These are phyloP conservation scores for Rhizophora mangle DNA, from an alignment of 345 rosid genomes.

Conservation along the genomic window DNA sequence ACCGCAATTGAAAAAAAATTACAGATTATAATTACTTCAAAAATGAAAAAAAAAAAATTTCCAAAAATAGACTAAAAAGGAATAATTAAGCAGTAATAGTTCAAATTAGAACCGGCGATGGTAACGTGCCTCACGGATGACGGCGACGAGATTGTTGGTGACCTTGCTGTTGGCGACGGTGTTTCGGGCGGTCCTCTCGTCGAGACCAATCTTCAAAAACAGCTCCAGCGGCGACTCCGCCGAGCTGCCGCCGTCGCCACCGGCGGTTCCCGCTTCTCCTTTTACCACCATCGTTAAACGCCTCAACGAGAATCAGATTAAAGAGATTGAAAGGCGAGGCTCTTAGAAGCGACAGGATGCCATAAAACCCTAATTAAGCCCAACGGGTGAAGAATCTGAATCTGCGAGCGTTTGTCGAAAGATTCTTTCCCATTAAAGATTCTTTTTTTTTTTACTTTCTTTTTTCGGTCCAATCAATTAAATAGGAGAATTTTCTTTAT, in stretches of 20 bases:
- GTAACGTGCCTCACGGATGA: conserved; percentile 67
- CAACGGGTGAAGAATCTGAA: too few species aligned
- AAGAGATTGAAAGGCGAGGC: neutral
- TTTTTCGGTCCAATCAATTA: too few species aligned
- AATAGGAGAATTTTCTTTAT: too few species aligned
- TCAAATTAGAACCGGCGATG: too few species aligned
- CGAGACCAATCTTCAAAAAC: conserved; percentile 78
- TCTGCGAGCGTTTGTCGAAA: too few species aligned
- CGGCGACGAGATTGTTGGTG: conserved; percentile 72
- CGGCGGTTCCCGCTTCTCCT: conserved; percentile 13
- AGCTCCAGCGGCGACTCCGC: conserved; percentile 37
- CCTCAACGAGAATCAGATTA: neutral
- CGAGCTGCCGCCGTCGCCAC: neutral
- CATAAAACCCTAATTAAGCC: conserved; percentile 17
- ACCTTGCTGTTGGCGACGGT: conserved; percentile 82
- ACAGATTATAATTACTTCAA: neutral
- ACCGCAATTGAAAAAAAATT: neutral
- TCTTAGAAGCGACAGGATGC: neutral
- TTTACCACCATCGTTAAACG: conserved; percentile 1
- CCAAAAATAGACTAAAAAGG: neutral
- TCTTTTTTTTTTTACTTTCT: too few species aligned
- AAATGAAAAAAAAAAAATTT: neutral
- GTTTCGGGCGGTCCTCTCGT: conserved; percentile 72
- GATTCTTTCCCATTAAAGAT: too few species aligned
- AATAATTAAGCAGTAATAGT: too few species aligned